Evolutionary conservation across 192 early-diverging fungal species (phyloP).

Genomic region (Bifiguratus adelaidae): DNA sequence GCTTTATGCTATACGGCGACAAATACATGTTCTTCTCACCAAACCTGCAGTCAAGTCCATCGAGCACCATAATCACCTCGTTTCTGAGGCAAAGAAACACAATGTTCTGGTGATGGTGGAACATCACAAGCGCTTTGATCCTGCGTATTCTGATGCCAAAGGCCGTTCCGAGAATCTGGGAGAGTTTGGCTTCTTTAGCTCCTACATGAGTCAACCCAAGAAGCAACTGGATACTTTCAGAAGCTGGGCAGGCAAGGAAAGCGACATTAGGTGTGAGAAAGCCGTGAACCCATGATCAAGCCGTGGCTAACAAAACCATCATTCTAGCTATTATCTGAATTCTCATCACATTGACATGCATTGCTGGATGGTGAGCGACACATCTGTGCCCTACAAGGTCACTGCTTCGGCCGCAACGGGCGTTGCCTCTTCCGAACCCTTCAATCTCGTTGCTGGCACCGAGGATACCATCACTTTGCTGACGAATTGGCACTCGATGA

Average conservation of each 20-base stretch:
- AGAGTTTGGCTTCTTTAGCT: conserved; percentile 24
- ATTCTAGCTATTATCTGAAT: conserved; percentile 20
- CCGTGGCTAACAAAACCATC: not conserved
- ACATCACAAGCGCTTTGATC: conserved; percentile 34
- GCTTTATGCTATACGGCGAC: conserved; percentile 21
- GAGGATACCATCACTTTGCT: conserved; percentile 34
- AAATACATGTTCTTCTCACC: conserved; percentile 27
- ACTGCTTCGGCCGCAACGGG: conserved; percentile 20
- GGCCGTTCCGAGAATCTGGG: conserved; percentile 17
- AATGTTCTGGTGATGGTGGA: conserved; percentile 25
- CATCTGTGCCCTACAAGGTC: conserved; percentile 18
- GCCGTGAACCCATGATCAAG: too few relatives aligned
- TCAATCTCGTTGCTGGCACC: conserved; percentile 18
- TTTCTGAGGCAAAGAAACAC: conserved; percentile 18
- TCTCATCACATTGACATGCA: conserved; percentile 34
- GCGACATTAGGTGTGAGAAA: conserved; percentile 14
- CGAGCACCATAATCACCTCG: conserved; percentile 14
- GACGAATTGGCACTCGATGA: conserved; percentile 21
- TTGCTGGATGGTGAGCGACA: conserved; percentile 19
- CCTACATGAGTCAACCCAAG: conserved; percentile 33
- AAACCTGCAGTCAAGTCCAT: conserved; percentile 33
- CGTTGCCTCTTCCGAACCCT: conserved; percentile 21
- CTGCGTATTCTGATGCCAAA: conserved; percentile 30
- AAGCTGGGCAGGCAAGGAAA: conserved; percentile 27
- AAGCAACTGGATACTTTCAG: conserved; percentile 24